Evolutionary conservation across 202 grass and related monocot genomes (phyloP).

Genomic region (Bolboschoenoplectus hybrid): DNA sequence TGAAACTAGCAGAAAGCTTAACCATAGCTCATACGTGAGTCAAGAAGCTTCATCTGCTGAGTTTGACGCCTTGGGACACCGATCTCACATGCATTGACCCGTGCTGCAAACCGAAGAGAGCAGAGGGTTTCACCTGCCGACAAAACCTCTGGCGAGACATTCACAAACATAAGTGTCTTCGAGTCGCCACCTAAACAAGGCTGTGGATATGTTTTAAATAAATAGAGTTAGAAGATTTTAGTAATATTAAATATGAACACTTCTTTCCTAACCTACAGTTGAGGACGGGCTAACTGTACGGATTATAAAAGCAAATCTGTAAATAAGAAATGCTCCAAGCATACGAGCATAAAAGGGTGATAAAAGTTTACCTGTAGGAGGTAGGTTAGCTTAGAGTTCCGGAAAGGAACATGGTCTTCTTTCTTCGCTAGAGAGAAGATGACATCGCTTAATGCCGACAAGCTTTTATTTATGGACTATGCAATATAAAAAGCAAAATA

Average conservation of each 20-base stretch:
- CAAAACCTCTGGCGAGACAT: slow-evolving; percentile 73
- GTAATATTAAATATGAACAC: not conserved
- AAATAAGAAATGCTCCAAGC: not conserved
- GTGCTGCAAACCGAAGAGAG: slow-evolving; percentile 81
- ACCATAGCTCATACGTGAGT: slow-evolving; percentile 46
- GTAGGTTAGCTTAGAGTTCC: slow-evolving; percentile 96
- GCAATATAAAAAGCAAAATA: not conserved
- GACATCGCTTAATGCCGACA: slow-evolving; percentile 88
- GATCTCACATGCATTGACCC: slow-evolving; percentile 90
- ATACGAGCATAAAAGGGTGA: not conserved
- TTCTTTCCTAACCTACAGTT: not conserved
- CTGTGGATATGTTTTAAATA: slow-evolving; percentile 43
- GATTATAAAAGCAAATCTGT: not conserved
- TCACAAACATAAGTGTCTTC: slow-evolving; percentile 93
- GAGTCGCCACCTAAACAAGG: slow-evolving; percentile 97
- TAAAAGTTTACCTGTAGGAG: slow-evolving; percentile 72
- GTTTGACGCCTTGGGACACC: slow-evolving; percentile 81
- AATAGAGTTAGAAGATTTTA: slow-evolving; percentile 24
- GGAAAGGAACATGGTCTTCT: slow-evolving; percentile 90
- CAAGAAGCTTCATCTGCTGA: slow-evolving; percentile 42
- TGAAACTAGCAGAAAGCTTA: not conserved
- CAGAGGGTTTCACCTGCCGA: slow-evolving; percentile 69
- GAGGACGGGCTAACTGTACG: not conserved
- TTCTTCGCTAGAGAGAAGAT: slow-evolving; percentile 89
- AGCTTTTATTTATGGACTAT: slow-evolving; percentile 90